Evolutionary conservation across 257 asterid genomes (phyloP).

Genomic region (Cinchona pubescens): DNA sequence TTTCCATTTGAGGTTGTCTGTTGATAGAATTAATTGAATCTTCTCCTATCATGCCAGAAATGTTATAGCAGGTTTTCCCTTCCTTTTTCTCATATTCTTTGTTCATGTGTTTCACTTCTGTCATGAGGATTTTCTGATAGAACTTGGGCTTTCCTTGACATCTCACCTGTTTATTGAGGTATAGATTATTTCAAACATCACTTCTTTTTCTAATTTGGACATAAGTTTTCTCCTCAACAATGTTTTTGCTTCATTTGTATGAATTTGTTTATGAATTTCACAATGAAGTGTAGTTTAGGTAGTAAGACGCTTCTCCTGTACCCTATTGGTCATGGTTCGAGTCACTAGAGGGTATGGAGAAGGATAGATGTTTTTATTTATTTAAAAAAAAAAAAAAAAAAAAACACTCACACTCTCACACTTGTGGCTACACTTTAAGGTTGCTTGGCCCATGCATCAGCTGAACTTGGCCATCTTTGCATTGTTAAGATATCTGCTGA

Average conservation of each 20-base stretch:
- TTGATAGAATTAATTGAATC: no score
- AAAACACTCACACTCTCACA: no score
- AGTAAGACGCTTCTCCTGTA: no score
- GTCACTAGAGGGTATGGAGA: no score
- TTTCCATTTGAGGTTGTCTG: no score
- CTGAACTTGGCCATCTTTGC: no score
- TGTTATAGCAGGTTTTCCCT: neutral
- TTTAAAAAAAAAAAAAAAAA: no score
- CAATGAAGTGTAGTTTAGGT: no score
- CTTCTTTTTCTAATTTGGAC: neutral
- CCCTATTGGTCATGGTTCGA: no score
- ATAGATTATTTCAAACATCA: neutral
- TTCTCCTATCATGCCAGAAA: neutral
- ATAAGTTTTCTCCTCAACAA: neutral
- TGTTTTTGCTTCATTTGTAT: neutral
- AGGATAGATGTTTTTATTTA: no score
- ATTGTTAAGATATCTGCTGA: no score
- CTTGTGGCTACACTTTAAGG: neutral
- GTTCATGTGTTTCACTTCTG: neutral
- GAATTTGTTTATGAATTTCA: neutral
- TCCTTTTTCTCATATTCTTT: no score
- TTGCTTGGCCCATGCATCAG: neutral
- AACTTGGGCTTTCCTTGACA: neutral
- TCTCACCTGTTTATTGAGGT: neutral
- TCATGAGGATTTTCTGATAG: neutral